A percentile compares a stretch with the other conserved stretches of the same genome.
These are phyloP conservation scores for Alternaria brassicae DNA, from an alignment of 2,329 filamentous ascomycete species.

Conservation along the genomic window DNA sequence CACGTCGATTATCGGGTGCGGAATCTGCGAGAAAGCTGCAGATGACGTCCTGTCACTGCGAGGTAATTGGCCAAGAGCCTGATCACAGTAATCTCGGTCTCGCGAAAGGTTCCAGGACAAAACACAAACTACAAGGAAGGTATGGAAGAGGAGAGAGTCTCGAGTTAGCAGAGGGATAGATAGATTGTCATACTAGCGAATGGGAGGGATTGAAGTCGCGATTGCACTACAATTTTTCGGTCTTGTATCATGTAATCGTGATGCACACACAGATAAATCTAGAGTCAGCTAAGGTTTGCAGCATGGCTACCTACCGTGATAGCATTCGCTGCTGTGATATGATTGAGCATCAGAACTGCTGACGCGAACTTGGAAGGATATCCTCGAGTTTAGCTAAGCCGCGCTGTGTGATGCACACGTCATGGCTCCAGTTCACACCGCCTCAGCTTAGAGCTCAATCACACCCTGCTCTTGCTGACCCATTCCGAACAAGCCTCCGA, in stretches of 20 bases:
- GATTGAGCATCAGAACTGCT: neutral
- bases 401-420: neutral
- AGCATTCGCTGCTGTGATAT: no score
- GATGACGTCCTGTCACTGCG: neutral
- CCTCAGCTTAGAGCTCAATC: slow-evolving; percentile 27
- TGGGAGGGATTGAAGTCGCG: neutral
- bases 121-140: no score
- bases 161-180: neutral
- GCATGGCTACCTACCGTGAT: neutral
- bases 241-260: neutral
- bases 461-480: slow-evolving; percentile 26
- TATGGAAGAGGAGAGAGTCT: neutral
- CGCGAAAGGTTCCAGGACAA: neutral
- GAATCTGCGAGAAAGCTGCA: neutral
- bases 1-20: no score
- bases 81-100: neutral
- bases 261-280: neutral
- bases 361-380: no score
- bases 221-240: no score
- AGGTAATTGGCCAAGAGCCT: neutral
- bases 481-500: slow-evolving; percentile 41
- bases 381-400: no score
- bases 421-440: no score
- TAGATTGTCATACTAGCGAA: neutral
- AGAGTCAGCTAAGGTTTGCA: neutral